Evolutionary conservation across 2,329 filamentous ascomycete species (phyloP), one percentile per base, ranked within the genome.

Genomic region (Microthyrium microscopicum): DNA sequence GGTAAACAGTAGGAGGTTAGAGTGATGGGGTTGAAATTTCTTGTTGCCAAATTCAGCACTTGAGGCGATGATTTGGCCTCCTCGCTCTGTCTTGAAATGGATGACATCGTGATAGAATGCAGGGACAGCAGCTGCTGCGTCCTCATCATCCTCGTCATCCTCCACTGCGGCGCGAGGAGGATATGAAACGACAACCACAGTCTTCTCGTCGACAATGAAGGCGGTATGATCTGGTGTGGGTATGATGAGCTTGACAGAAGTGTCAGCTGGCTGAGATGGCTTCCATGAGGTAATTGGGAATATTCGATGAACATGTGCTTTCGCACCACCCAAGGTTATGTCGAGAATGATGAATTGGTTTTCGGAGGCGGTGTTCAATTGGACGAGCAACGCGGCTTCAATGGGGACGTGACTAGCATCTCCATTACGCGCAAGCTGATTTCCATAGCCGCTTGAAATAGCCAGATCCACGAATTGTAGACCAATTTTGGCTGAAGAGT

Each of bases 61-160:
- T 37, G 54, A 55, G 6, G 65, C 68, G 29, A 66, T 50, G 18
- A 73, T 53, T 29, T 59, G 53, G 28, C 67, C 58, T 21, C 57
- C 54, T 20, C 56, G 54, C 35, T 61, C 61, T 17, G 58, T 49
- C 25, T 77, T 72, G 37, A 98, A 75, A 45, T 85, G 79, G 22
- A 98, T 65, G 2, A 80, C 73, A 51, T 98, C 89, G 51, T 95
- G 84, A 44, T 85, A 94, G 1, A 73, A 68, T 29, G n/a, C 17
- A 25, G 9, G 9, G 22, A 13, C 13, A 25, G 22, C 31, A 8
- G 8, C 8, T 9, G 13, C 29, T 8, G 12, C 27, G n/a, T n/a
- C n/a, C n/a, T 81, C 73, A 11, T 73, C 70, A 17, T 36, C 24
- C 13, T 25, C n/a, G 28, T 11, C 15, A 3, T 4, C 28, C n/a